Base-by-base conservation (phyloP, 2,329 filamentous ascomycete genomes). In the Fusarium tricinctum region DNA sequence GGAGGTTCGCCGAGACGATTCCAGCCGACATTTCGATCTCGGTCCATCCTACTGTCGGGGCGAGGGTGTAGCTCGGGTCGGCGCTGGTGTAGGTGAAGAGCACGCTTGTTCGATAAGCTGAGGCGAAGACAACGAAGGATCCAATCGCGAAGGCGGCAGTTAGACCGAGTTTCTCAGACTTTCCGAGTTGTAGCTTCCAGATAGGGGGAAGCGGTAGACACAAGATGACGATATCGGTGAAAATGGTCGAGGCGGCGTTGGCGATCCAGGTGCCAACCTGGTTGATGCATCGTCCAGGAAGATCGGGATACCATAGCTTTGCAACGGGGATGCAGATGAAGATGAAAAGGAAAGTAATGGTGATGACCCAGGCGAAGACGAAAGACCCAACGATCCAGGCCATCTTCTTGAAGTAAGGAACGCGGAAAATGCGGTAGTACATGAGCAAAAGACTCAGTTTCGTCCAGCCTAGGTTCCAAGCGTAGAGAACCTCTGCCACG, bases 1-100 rank as follows among this genome's bases (percentile, higher is more conserved):
- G 85, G 0, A 86, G 81, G 64, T 83, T 86, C 8, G 85, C 85
- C 0, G 84, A 85, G 43, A 85, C 78, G 65, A 88, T 85, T 49
- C 84, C 85, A 0, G 81, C 80, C 0, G 82, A 78, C 73, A 83
- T 81, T 69, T 86, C 84, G 62, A 85, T 81, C 6, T 78, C 78
- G 8, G 82, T 83, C 84, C 83, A 86, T 53, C 79, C 81, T 6
- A 81, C 79, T 0, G 81, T 79, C 1, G 79, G 80, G 0, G 82
- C 81, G 10, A 85, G 76, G 0, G 82, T 82, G 70, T 84, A 85
- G n/a, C 78, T 77, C 5, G 81, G 80, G 53, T 85, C 82, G 10
- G 49, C 47, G 38, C 57, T 48, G 15, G 66, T 67, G 72, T 84
- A 84, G 19, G 79, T 78, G 63, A 85, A 84, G 28, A 85, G 79